Evolutionary conservation across 352 stramenopile genomes (phyloP), one percentile per base, ranked within the genome.

Genomic region (Globisporangium takayamanum): DNA sequence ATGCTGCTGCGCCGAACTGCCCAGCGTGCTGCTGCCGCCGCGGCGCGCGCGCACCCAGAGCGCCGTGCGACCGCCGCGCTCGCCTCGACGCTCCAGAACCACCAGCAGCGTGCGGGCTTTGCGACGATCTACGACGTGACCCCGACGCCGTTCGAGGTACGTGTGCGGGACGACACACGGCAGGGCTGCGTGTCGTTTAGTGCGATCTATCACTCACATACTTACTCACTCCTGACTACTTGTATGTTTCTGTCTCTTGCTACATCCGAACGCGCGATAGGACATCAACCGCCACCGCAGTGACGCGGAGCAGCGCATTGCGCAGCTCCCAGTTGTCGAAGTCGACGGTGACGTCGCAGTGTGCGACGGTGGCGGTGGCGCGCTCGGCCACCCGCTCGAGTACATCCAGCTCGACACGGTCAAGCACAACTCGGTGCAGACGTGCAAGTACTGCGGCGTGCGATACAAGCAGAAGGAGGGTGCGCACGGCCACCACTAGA

Each of bases 351-450:
- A 88, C 62, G 80, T 97, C 49, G 95, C 96, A 3, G 84, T 98
- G 61, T 99, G 96, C 64, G 95, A 99, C 68, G 95, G 96, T 47
- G 97, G 96, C 53, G 95, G 94, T 59, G 97, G 97, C 20, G 89
- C 94, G 22, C 77, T 99, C 37, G 97, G 97, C 52, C 96, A 99
- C 81, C 97, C 97, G 44, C 60, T 99, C 58, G 95, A 99, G 70
- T 98, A 95, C 80, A 97, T 97, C 55, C 80, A 96, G 62, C 74
- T 98, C 53, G 81, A 95, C 75, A 96, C 78, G 53, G 74, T 91
- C 37, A 76, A 87, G 65, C 73, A 84, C 60, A 69, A 89, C 63
- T 62, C 65, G 12, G 69, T 84, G 46, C 72, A 88, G 66, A 88
- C 78, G 30, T 98, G 92, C 87, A 96, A 96, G 75, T 98, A 98